phyloP scores from a whole-genome alignment of 306 rosid species.

The Sicyos baderoa region DNA sequence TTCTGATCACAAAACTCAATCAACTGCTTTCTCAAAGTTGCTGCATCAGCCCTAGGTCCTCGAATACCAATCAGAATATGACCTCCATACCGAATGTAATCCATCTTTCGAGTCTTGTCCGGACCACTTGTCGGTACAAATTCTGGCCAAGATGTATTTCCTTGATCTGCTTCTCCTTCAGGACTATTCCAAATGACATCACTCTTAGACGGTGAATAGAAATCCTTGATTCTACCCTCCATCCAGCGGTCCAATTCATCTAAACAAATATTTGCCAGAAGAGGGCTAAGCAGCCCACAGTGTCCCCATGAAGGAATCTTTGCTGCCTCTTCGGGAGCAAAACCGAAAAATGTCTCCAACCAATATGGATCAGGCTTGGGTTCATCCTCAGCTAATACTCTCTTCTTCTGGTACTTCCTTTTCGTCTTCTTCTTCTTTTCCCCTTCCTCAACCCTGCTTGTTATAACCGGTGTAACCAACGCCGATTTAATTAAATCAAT shows the following conservation, averaged over 20 bases:
- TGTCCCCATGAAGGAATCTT: constrained; percentile 88
- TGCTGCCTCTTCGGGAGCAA: constrained; percentile 81
- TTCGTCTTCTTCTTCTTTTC: constrained; percentile 54
- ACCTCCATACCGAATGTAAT: constrained; percentile 75
- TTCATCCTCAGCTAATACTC: constrained; percentile 85
- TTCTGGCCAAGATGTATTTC: constrained; percentile 98
- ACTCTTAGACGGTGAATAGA: constrained; percentile 80
- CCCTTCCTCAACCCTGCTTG: constrained; percentile 42
- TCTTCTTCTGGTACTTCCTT: constrained; percentile 91
- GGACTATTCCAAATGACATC: constrained; percentile 93
- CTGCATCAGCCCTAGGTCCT: constrained; percentile 85
- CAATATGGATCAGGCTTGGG: constrained; percentile 98
- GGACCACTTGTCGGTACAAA: constrained; percentile 98
- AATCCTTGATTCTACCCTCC: constrained; percentile 80
- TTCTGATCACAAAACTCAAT: constrained; percentile 88
- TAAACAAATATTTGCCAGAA: constrained; percentile 65
- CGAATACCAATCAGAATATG: constrained; percentile 82
- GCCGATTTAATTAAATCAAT: constrained; percentile 74
- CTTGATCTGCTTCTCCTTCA: constrained; percentile 73
- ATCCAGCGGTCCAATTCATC: constrained; percentile 93
- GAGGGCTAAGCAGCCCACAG: constrained; percentile 79
- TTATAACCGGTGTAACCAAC: constrained; percentile 58
- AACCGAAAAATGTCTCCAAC: constrained; percentile 83
- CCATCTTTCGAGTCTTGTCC: constrained; percentile 91
- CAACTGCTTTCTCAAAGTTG: constrained; percentile 72